A percentile compares a stretch with the other conserved stretches of the same genome.
Conservation (phyloP, 2,329 filamentous ascomycete genomes). For the Zarea fungicola region DNA sequence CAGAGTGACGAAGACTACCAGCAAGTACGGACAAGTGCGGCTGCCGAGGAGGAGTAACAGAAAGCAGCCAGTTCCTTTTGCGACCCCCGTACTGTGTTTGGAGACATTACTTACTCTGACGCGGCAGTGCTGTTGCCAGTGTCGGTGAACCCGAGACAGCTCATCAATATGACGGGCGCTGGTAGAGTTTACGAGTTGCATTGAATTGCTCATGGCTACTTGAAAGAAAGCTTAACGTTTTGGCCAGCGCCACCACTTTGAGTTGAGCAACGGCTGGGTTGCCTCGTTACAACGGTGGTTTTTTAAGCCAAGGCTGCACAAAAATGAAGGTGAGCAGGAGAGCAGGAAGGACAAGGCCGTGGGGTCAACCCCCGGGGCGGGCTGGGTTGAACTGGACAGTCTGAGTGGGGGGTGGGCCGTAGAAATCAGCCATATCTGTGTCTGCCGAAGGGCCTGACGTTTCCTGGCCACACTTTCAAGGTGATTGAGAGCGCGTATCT, state of each 20-base stretch:
- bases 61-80: neutral
- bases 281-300: conserved; percentile 9
- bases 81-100: neutral
- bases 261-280: neutral
- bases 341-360: neutral
- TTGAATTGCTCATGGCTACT: neutral
- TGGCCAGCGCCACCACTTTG: neutral
- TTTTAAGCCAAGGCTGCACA: conserved; percentile 5
- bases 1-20: conserved; percentile 2
- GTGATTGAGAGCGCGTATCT: conserved; percentile 11
- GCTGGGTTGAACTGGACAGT: conserved; percentile 7
- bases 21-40: neutral
- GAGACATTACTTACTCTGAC: neutral
- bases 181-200: too few relatives aligned
- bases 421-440: conserved; percentile 9
- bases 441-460: conserved; percentile 3
- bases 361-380: conserved; percentile 5
- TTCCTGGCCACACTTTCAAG: conserved; percentile 7
- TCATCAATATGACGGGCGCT: neutral
- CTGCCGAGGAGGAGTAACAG: too few relatives aligned
- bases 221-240: neutral
- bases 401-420: conserved; percentile 5
- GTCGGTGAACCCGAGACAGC: conserved; percentile 1
- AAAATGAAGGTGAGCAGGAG: conserved; percentile 3
- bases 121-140: neutral